These are phyloP conservation scores for Gaertneriomyces semiglobifer DNA, from an alignment of 192 early-diverging fungal genomes.

Conservation along the genomic window DNA sequence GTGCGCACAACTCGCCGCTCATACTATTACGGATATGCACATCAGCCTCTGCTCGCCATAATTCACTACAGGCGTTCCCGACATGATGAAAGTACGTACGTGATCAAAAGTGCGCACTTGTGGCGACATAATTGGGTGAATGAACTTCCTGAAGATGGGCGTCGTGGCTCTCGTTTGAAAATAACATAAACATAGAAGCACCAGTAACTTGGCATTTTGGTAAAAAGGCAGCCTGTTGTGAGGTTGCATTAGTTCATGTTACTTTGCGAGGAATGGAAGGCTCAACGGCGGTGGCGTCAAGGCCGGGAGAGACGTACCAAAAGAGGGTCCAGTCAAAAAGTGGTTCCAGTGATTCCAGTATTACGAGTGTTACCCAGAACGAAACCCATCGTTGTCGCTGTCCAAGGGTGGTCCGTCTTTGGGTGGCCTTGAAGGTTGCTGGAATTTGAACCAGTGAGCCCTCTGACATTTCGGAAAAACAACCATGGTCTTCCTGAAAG, in stretches of 20 bases:
- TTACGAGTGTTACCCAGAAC: slow-evolving; percentile 23
- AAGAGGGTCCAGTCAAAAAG: slow-evolving; percentile 18
- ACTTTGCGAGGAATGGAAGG: not conserved
- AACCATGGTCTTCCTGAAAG: too few species aligned
- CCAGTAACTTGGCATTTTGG: slow-evolving; percentile 15
- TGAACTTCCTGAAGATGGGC: slow-evolving; percentile 24
- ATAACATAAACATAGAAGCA: slow-evolving; percentile 20
- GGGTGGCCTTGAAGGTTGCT: slow-evolving; percentile 23
- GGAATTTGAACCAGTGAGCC: too few species aligned
- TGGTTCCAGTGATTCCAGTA: slow-evolving; percentile 20
- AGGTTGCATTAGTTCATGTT: not conserved
- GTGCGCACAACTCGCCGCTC: too few species aligned
- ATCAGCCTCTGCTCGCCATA: too few species aligned
- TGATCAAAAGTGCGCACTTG: too few species aligned
- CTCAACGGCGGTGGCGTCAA: not conserved
- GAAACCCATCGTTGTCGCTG: slow-evolving; percentile 27
- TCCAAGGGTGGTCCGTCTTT: slow-evolving; percentile 7
- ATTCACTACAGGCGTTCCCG: too few species aligned
- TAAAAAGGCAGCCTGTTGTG: slow-evolving; percentile 24
- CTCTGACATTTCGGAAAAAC: too few species aligned
- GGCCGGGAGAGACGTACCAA: slow-evolving; percentile 10
- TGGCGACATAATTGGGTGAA: slow-evolving; percentile 20
- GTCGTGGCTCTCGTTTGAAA: slow-evolving; percentile 19
- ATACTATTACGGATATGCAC: too few species aligned
- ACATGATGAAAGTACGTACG: too few species aligned